phyloP scores from a whole-genome alignment of 1,284 basidiomycete genomes.

The Rhodotorula mucilaginosa region DNA sequence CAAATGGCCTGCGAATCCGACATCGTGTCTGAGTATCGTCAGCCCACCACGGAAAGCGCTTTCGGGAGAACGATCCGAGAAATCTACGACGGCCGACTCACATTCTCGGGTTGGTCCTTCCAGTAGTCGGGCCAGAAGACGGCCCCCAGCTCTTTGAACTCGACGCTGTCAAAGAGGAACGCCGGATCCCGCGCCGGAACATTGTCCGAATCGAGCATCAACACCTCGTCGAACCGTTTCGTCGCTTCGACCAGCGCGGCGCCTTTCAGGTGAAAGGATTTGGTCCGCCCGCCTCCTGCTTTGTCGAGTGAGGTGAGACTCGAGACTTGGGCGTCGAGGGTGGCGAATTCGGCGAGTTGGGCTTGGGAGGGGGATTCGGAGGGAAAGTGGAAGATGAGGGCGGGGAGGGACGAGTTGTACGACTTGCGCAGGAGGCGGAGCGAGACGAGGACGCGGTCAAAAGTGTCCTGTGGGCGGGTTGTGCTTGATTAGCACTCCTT shows the following conservation, averaged over 20 bases:
- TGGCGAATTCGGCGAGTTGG: slow-evolving; percentile 46
- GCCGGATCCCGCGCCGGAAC: slow-evolving; percentile 47
- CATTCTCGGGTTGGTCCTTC: slow-evolving; percentile 49
- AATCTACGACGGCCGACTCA: neutral
- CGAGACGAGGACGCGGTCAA: slow-evolving; percentile 51
- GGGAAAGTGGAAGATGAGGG: slow-evolving; percentile 53
- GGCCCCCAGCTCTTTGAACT: slow-evolving; percentile 49
- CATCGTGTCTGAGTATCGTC: too few species aligned
- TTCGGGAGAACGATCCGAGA: neutral
- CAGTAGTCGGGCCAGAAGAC: slow-evolving; percentile 46
- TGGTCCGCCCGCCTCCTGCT: slow-evolving; percentile 44
- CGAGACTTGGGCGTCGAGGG: slow-evolving; percentile 50
- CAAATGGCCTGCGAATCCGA: slow-evolving; percentile 50
- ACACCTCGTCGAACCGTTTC: slow-evolving; percentile 52
- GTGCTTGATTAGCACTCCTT: accelerated
- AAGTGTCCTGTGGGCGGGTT: slow-evolving; percentile 47
- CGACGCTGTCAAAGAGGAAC: slow-evolving; percentile 52
- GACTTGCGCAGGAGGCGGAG: slow-evolving; percentile 49
- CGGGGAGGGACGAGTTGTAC: slow-evolving; percentile 50
- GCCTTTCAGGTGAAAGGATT: slow-evolving; percentile 51
- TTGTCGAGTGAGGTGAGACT: slow-evolving; percentile 48
- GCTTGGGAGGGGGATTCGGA: slow-evolving; percentile 49
- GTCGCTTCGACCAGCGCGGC: slow-evolving; percentile 50
- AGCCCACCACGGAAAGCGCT: too few species aligned
- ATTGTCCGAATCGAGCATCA: slow-evolving; percentile 54